Evolutionary conservation across 352 stramenopile species (phyloP), one percentile per base, ranked within the genome.

Genomic region (Globisporangium solare): DNA sequence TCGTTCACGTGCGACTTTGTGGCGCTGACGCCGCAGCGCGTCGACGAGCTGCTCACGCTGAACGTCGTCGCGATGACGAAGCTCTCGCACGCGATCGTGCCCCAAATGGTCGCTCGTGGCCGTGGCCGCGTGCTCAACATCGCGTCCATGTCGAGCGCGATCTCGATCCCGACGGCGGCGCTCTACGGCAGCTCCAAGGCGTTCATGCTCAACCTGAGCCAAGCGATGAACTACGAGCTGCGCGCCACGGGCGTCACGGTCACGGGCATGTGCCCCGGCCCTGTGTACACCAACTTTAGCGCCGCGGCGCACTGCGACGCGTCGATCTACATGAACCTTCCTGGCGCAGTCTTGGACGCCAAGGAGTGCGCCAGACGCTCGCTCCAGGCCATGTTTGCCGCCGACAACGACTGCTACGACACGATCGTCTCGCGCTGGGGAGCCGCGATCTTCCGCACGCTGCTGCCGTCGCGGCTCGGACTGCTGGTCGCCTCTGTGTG

Each of bases 111-210:
- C n/a, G 56, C 67, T 56, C 74, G 86, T 37, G 68, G 79, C 15
- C 48, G 72, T 7, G 86, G 83, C n/a, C 71, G 81, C 46, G 71
- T 95, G 47, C 63, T 95, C 24, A 92, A 93, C 54, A 74, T 95
- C 10, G 74, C 76, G 31, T 88, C 80, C 14, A 73, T 93, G 20
- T 68, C 76, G 1, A 66, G 62, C 0, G 70, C 70, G n/a, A 53
- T 85, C 41, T 57, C 80, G 2, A 79, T 83, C 13, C 80, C 83
- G 10, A 66, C 61, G 7, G 69, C 75, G n/a, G 70, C 73, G 7
- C 54, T 92, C 27, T 94, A 93, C 62, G 73, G 76, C 41, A 86
- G 70, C 31, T 65, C 75, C 32, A 94, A 93, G 68, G 66, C 73
- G 13, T 88, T 86, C 45, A 58, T 94, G 15, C 67, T 78, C 37